Evolutionary conservation across 31 red algal species (phyloP).

Genomic region (Bonnemaisonia californica): DNA sequence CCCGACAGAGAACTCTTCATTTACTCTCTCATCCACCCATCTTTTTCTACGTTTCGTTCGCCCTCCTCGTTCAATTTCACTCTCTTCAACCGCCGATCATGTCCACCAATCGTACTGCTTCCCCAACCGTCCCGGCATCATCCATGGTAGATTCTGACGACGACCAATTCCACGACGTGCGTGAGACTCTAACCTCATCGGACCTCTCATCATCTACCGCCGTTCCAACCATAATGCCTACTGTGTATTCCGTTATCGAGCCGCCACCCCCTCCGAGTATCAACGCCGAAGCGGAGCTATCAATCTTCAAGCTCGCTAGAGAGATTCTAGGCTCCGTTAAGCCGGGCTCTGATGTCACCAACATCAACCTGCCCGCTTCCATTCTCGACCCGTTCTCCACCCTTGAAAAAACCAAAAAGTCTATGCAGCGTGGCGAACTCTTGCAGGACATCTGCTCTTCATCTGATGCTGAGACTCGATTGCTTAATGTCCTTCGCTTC

Average conservation of each 20-base stretch:
- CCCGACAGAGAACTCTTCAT: neutral
- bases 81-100: neutral
- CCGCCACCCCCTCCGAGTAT: slow-evolving; percentile 42
- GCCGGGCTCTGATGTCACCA: slow-evolving; percentile 80
- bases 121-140: neutral
- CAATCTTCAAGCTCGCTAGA: slow-evolving; percentile 72
- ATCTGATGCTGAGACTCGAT: slow-evolving; percentile 48
- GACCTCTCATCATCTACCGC: slow-evolving; percentile 22
- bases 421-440: slow-evolving; percentile 93
- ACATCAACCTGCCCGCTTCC: slow-evolving; percentile 83
- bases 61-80: no score
- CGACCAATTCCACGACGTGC: slow-evolving; percentile 33
- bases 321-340: slow-evolving; percentile 84
- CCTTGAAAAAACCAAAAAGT: slow-evolving; percentile 85
- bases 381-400: slow-evolving; percentile 90
- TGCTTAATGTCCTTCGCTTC: slow-evolving; percentile 81
- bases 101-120: slow-evolving; percentile 1
- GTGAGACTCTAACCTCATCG: slow-evolving; percentile 36
- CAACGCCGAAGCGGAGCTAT: slow-evolving; percentile 59
- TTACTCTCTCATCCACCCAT: no score
- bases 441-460: slow-evolving; percentile 59
- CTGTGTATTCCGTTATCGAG: slow-evolving; percentile 29
- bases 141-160: slow-evolving; percentile 33
- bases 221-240: slow-evolving; percentile 30
- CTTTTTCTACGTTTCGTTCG: no score